Evolutionary conservation across 768 basidiomycete genomes (phyloP).

Genomic region (Leccinum sublutescens): DNA sequence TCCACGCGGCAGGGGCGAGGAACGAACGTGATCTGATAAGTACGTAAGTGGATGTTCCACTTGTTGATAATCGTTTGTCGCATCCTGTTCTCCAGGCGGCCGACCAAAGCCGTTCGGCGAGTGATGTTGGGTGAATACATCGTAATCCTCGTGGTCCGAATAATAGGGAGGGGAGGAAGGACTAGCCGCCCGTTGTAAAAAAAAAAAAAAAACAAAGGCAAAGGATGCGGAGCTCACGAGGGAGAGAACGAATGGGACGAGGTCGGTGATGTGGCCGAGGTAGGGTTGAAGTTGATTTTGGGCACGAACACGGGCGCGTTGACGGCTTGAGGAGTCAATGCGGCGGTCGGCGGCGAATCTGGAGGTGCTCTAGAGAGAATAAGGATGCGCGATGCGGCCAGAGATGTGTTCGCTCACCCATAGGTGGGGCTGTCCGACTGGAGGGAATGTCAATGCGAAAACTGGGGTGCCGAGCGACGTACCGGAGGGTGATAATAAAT

Average conservation of each 20-base stretch:
- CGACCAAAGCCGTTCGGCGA: constrained; percentile 7
- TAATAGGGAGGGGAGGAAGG: constrained; percentile 30
- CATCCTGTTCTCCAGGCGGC: constrained; percentile 16
- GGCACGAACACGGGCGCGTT: constrained; percentile 87
- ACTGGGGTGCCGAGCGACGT: constrained; percentile 11
- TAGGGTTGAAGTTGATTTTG: constrained; percentile 51
- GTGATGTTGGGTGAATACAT: constrained; percentile 24
- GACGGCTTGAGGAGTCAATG: constrained; percentile 62
- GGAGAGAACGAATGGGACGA: constrained; percentile 30
- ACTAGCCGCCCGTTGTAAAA: constrained; percentile 18
- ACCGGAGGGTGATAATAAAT: constrained; percentile 79
- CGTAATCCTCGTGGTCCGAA: constrained; percentile 39
- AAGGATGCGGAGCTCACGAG: constrained; percentile 20
- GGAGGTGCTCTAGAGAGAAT: constrained; percentile 35
- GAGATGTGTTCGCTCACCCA: constrained; percentile 23
- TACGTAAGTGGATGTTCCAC: constrained; percentile 21
- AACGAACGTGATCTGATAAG: constrained; percentile 21
- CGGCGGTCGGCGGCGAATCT: constrained; percentile 43
- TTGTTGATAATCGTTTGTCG: constrained; percentile 22
- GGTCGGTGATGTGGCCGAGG: constrained; percentile 8
- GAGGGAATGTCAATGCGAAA: constrained; percentile 15
- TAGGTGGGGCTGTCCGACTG: constrained; percentile 23
- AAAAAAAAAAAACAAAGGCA: neutral
- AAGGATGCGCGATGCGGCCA: neutral
- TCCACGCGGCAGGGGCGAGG: neutral